Evolutionary conservation across 768 basidiomycete genomes (phyloP).

Genomic region (Hypholoma fasciculare): DNA sequence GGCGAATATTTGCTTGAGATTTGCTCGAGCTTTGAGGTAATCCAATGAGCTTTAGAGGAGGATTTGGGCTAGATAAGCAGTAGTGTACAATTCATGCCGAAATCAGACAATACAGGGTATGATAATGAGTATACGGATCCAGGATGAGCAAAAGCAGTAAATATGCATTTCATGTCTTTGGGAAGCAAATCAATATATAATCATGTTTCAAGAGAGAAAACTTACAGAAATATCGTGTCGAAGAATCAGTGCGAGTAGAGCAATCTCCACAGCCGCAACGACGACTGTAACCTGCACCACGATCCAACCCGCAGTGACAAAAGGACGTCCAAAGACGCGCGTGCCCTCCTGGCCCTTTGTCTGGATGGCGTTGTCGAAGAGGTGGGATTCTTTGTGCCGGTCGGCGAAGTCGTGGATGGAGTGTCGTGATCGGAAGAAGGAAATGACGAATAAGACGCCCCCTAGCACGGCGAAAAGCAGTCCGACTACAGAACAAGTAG

Average conservation of each 20-base stretch:
- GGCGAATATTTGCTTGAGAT: no score
- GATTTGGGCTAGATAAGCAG: no score
- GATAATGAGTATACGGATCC: no score
- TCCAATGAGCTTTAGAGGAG: no score
- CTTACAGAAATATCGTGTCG: background rate
- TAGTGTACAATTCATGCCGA: no score
- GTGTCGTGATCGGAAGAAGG: slow-evolving; percentile 62
- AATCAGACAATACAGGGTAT: no score
- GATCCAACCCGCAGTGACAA: slow-evolving; percentile 79
- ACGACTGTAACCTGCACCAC: slow-evolving; percentile 59
- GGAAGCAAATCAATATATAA: no score
- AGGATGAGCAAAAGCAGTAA: no score
- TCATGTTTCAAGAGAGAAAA: background rate
- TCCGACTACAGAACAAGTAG: slow-evolving; percentile 39
- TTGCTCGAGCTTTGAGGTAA: no score
- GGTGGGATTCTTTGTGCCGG: slow-evolving; percentile 34
- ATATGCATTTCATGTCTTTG: no score
- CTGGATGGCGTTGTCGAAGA: slow-evolving; percentile 38
- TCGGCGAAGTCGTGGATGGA: slow-evolving; percentile 82
- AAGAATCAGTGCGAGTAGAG: slow-evolving; percentile 63
- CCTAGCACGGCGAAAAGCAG: slow-evolving; percentile 67
- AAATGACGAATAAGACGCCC: slow-evolving; percentile 52
- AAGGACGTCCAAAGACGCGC: slow-evolving; percentile 74
- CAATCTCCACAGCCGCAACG: slow-evolving; percentile 66
- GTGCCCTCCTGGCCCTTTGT: slow-evolving; percentile 63